phyloP scores from a whole-genome alignment of 2,329 filamentous ascomycete genomes.

The Alternaria ethzedia region DNA sequence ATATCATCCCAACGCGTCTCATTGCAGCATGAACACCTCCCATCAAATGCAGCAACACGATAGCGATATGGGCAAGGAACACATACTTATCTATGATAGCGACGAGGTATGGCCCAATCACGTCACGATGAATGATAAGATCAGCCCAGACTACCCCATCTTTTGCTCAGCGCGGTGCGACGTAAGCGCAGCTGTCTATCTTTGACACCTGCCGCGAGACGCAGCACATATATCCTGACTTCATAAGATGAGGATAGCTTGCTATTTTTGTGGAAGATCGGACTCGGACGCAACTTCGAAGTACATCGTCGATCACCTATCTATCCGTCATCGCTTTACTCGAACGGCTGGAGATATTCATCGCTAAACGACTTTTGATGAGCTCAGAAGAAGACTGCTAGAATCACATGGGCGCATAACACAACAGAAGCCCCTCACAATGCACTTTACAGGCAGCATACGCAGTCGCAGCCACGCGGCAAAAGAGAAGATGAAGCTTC shows the following conservation, averaged over 20 bases:
- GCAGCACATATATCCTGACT: not conserved
- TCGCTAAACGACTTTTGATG: not conserved
- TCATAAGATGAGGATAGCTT: not conserved
- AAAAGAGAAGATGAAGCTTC: constrained; percentile 3
- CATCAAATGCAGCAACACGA: not conserved
- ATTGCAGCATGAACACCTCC: not conserved
- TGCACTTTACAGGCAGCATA: not conserved
- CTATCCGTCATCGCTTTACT: not conserved
- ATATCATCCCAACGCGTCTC: not conserved
- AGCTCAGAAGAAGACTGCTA: not conserved
- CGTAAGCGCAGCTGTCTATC: not conserved
- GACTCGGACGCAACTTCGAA: not conserved
- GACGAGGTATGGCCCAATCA: not conserved
- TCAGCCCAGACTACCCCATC: not conserved
- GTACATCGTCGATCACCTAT: not conserved
- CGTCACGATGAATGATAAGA: not conserved
- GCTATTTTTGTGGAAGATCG: not conserved
- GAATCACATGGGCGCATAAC: not conserved
- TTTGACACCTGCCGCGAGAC: not conserved
- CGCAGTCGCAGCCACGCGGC: constrained; percentile 4
- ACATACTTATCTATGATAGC: not conserved
- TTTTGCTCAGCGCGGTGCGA: not conserved
- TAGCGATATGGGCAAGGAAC: not conserved
- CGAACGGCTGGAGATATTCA: not conserved
- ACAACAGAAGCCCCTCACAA: not conserved